Evolutionary conservation across 352 stramenopile genomes (phyloP).

Genomic region (Pythium aphanidermatum): DNA sequence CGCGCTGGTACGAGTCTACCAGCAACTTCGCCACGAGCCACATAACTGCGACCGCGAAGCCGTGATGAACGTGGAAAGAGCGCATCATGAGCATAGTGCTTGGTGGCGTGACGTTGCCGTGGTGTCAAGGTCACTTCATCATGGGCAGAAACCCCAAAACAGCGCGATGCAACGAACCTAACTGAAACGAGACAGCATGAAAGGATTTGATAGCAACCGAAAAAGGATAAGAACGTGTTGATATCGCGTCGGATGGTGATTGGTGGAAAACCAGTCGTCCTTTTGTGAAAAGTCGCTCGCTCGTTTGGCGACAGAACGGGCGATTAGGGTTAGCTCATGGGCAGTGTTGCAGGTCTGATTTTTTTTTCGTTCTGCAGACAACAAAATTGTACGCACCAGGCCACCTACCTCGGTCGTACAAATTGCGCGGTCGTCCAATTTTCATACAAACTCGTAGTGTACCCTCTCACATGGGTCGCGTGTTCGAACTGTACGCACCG

Average conservation of each 20-base stretch:
- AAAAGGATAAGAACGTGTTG: constrained; percentile 1
- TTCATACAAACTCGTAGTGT: constrained; percentile 28
- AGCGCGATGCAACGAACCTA: no score
- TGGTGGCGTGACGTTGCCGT: no score
- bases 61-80: constrained; percentile 31
- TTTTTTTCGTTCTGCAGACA: no score
- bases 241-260: constrained; percentile 2
- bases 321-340: not conserved
- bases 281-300: constrained; percentile 8
- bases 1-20: constrained; percentile 37
- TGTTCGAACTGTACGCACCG: constrained; percentile 13
- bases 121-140: no score
- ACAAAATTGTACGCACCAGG: constrained; percentile 25
- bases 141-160: no score
- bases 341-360: not conserved
- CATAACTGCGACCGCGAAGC: constrained; percentile 34
- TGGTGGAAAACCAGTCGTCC: constrained; percentile 3
- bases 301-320: not conserved
- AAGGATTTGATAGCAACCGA: no score
- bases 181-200: no score
- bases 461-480: no score
- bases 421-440: constrained; percentile 28
- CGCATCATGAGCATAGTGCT: constrained; percentile 1
- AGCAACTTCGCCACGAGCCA: constrained; percentile 39
- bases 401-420: constrained; percentile 5